Evolutionary conservation across 805 yeast genomes (phyloP).

Genomic region (Candida fluviatilis): DNA sequence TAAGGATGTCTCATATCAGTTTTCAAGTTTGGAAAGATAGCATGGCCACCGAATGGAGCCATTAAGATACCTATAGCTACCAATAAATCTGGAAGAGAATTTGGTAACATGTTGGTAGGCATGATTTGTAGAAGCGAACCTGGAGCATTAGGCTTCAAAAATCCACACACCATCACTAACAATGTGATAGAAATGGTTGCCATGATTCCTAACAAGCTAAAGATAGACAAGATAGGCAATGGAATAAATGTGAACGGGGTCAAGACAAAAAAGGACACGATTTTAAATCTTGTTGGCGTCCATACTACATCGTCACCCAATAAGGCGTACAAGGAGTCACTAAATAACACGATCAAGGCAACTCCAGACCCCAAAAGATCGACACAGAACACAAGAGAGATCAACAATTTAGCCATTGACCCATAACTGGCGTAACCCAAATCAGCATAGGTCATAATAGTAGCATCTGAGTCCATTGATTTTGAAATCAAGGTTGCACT

Average conservation of each 20-base stretch:
- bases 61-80: constrained; percentile 61
- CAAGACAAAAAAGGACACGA: constrained; percentile 62
- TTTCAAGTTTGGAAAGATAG: constrained; percentile 73
- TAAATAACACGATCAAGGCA: constrained; percentile 73
- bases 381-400: constrained; percentile 68
- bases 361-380: constrained; percentile 83
- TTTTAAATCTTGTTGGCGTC: constrained; percentile 52
- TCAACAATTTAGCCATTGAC: constrained; percentile 63
- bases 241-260: constrained; percentile 85
- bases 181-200: constrained; percentile 49
- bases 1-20: constrained; percentile 72
- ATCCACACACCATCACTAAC: constrained; percentile 52
- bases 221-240: constrained; percentile 56
- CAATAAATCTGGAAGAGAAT: constrained; percentile 44
- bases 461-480: constrained; percentile 76
- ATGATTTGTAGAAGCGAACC: constrained; percentile 69
- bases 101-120: constrained; percentile 67
- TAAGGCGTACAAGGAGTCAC: constrained; percentile 76
- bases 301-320: constrained; percentile 35
- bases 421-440: constrained; percentile 86
- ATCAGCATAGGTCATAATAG: constrained; percentile 84
- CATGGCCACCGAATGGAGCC: constrained; percentile 86
- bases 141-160: constrained; percentile 56
- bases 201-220: constrained; percentile 54
- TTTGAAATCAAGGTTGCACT: constrained; percentile 71